Percentiles rank a stretch among this genome's conserved stretches.
Conservation (phyloP, 2,329 filamentous ascomycete species). For the Pleomassaria siparia region DNA sequence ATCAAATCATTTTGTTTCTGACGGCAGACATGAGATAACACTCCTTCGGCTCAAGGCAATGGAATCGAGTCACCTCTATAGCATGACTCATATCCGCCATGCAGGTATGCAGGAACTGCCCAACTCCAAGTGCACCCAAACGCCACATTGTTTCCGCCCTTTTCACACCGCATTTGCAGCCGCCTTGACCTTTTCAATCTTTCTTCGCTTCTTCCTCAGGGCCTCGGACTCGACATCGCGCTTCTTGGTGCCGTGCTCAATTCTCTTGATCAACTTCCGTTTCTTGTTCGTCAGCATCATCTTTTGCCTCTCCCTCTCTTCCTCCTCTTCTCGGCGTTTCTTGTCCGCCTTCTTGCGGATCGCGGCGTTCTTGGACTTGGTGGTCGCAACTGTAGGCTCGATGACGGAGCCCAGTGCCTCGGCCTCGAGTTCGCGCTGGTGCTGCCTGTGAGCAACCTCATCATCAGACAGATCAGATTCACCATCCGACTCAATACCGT, state of each 20-base stretch:
- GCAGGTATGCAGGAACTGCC: constrained; percentile 2
- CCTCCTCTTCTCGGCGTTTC: constrained; percentile 66
- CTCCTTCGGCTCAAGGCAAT: constrained; percentile 1
- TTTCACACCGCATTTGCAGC: constrained; percentile 32
- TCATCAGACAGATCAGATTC: constrained; percentile 55
- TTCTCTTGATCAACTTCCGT: constrained; percentile 95
- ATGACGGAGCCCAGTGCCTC: constrained; percentile 73
- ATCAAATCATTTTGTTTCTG: neutral
- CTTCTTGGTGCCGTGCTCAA: constrained; percentile 93
- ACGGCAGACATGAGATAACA: constrained; percentile 1
- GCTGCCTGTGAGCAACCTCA: constrained; percentile 64
- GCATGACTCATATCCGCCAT: neutral
- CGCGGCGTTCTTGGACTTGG: constrained; percentile 64
- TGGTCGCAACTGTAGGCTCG: constrained; percentile 39
- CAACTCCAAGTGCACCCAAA: constrained; percentile 12
- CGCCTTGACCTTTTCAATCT: constrained; percentile 66
- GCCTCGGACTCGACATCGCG: constrained; percentile 87
- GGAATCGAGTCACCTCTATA: neutral
- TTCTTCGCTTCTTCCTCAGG: constrained; percentile 85
- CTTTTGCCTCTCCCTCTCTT: constrained; percentile 89
- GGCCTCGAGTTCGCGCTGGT: constrained; percentile 90
- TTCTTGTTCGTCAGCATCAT: constrained; percentile 99
- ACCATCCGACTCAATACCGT: constrained; percentile 53
- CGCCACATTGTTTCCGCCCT: constrained; percentile 11
- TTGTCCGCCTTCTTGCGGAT: constrained; percentile 68